A percentile compares a stretch with the other conserved stretches of the same genome.
These are phyloP conservation scores for Panaeolus papilionaceus DNA, from an alignment of 768 basidiomycete genomes.

Conservation along the genomic window DNA sequence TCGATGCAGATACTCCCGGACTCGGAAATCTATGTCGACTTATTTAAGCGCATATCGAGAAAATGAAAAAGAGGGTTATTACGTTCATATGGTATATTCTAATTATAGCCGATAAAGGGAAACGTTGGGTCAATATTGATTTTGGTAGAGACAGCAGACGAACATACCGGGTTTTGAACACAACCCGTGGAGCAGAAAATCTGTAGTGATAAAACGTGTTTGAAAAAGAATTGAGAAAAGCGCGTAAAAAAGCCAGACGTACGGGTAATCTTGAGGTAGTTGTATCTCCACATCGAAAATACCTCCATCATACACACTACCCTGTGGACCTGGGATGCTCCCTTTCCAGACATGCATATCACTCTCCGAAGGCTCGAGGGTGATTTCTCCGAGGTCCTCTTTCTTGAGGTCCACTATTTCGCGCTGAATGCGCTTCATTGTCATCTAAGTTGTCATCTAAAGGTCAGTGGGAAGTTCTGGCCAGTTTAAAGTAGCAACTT, in stretches of 20 bases:
- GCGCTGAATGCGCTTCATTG: slow-evolving; percentile 83
- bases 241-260: slow-evolving; percentile 34
- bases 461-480: not conserved
- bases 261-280: slow-evolving; percentile 83
- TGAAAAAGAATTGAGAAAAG: slow-evolving; percentile 16
- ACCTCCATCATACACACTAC: slow-evolving; percentile 84
- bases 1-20: slow-evolving; percentile 85
- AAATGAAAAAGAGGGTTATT: slow-evolving; percentile 28
- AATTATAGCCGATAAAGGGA: not conserved
- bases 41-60: not conserved
- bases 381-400: slow-evolving; percentile 80
- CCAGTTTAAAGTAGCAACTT: not conserved
- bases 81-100: slow-evolving; percentile 92
- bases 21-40: slow-evolving; percentile 61
- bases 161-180: slow-evolving; percentile 73
- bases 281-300: slow-evolving; percentile 71
- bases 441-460: slow-evolving; percentile 43
- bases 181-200: slow-evolving; percentile 81
- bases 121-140: not conserved
- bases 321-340: slow-evolving; percentile 81
- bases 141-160: not conserved
- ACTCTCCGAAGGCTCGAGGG: slow-evolving; percentile 67
- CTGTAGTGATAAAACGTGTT: slow-evolving; percentile 39
- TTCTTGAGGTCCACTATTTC: slow-evolving; percentile 83
- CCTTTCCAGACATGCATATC: slow-evolving; percentile 79